A percentile compares a stretch with the other conserved stretches of the same genome.
phyloP scores from a whole-genome alignment of 495 filamentous ascomycete genomes.

The Penicillium atrosanguineum region DNA sequence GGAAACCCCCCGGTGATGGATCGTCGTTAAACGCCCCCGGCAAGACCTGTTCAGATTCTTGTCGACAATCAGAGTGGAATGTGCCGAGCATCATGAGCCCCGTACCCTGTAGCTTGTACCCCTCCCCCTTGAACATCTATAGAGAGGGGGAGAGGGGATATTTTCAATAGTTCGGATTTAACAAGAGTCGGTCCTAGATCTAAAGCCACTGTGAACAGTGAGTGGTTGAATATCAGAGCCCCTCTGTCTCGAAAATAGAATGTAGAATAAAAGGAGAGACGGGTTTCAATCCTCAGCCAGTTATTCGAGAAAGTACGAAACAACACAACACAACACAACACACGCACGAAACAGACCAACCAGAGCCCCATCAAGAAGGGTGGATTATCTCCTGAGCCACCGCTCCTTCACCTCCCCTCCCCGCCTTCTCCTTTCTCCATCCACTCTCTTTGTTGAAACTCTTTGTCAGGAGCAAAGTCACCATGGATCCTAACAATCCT shows the following conservation, averaged over 20 bases:
- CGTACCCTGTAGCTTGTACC: neutral
- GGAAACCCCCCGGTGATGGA: neutral
- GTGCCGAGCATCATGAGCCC: neutral
- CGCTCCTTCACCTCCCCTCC: constrained; percentile 32
- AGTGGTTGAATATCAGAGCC: neutral
- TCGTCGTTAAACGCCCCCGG: neutral
- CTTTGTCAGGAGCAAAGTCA: constrained; percentile 19
- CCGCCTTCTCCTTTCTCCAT: constrained; percentile 28
- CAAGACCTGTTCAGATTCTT: neutral
- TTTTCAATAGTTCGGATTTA: constrained; percentile 1
- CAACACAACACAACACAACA: neutral
- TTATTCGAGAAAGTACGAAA: neutral
- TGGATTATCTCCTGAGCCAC: constrained; percentile 33
- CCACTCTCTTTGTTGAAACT: constrained; percentile 9
- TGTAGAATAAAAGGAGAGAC: neutral
- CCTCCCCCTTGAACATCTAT: constrained; percentile 2
- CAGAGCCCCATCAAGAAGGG: constrained; percentile 2
- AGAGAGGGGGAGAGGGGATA: neutral
- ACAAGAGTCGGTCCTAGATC: constrained; percentile 6
- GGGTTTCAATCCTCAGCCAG: neutral
- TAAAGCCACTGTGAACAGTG: neutral
- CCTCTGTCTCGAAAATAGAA: neutral
- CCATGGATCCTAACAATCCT: constrained; percentile 50
- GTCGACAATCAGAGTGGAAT: constrained; percentile 10
- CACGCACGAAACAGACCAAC: neutral